These are phyloP conservation scores for Didymella pinodella DNA, from an alignment of 2,329 filamentous ascomycete species.

Conservation along the genomic window DNA sequence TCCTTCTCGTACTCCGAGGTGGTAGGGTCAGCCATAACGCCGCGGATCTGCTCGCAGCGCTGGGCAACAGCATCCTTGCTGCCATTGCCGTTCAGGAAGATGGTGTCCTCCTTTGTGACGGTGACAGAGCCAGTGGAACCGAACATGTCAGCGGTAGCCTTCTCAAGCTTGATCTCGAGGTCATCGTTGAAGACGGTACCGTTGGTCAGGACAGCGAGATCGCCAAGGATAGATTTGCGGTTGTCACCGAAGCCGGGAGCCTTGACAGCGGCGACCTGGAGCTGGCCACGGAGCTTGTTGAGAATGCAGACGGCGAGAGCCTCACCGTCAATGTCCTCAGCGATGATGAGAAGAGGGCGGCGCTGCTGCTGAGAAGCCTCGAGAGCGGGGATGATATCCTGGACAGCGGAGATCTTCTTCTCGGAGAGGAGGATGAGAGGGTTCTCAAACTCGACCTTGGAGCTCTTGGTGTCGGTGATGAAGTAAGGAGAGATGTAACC, in stretches of 20 bases:
- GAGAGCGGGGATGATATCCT: slow-evolving; percentile 97
- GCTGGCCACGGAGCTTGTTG: slow-evolving; percentile 99
- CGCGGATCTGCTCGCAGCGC: slow-evolving; percentile 98
- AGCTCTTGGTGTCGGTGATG: slow-evolving; percentile 98
- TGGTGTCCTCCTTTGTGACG: slow-evolving; percentile 99
- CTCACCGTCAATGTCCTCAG: slow-evolving; percentile 98
- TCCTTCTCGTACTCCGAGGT: slow-evolving; percentile 99
- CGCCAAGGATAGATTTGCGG: slow-evolving; percentile 98
- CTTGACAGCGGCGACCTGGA: slow-evolving; percentile 98
- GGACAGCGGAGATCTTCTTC: slow-evolving; percentile 99
- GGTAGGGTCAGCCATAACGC: slow-evolving; percentile 89
- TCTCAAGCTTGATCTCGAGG: slow-evolving; percentile 99
- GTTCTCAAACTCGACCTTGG: slow-evolving; percentile 99
- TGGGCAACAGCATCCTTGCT: slow-evolving; percentile 92
- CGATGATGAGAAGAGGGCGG: slow-evolving; percentile 96
- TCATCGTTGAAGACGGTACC: slow-evolving; percentile 98
- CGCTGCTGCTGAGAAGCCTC: slow-evolving; percentile 96
- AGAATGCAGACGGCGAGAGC: slow-evolving; percentile 98
- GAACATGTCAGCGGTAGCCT: slow-evolving; percentile 94
- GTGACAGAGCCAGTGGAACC: slow-evolving; percentile 98
- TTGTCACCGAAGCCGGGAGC: slow-evolving; percentile 99
- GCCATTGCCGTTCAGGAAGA: slow-evolving; percentile 96
- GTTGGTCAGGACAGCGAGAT: slow-evolving; percentile 94
- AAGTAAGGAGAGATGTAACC: slow-evolving; percentile 99
- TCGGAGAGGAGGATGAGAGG: slow-evolving; percentile 97